Conservation (phyloP, 2,329 filamentous ascomycete genomes). For the Penicillium sp. region DNA sequence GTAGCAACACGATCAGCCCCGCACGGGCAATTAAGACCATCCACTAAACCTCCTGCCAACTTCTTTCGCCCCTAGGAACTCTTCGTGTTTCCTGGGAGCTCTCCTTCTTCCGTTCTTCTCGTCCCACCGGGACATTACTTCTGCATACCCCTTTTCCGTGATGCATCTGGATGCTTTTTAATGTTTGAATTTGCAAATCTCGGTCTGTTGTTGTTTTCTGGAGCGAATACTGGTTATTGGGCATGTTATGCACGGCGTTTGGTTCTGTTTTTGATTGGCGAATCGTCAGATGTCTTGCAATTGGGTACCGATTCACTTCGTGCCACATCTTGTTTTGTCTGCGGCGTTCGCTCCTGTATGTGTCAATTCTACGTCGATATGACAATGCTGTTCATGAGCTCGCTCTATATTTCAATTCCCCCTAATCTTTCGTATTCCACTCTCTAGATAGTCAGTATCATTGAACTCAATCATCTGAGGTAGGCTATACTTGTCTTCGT, state of each 20-base stretch:
- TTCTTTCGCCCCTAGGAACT: slow-evolving; percentile 7
- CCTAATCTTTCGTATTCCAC: not conserved
- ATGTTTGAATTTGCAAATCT: slow-evolving; percentile 13
- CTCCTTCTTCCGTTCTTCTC: slow-evolving; percentile 21
- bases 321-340: slow-evolving; percentile 12
- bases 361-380: slow-evolving; percentile 23
- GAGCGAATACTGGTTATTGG: slow-evolving; percentile 24
- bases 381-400: slow-evolving; percentile 18
- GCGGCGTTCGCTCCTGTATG: slow-evolving; percentile 9
- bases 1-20: slow-evolving; percentile 40
- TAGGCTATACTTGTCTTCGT: not conserved
- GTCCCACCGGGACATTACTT: slow-evolving; percentile 17
- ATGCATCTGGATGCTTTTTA: slow-evolving; percentile 22
- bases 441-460: too few relatives aligned
- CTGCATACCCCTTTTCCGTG: slow-evolving; percentile 23
- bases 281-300: slow-evolving; percentile 22
- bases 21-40: slow-evolving; percentile 26
- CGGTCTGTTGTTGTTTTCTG: slow-evolving; percentile 19
- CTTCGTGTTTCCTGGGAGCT: slow-evolving; percentile 10
- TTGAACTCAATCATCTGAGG: not conserved
- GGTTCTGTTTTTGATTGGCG: slow-evolving; percentile 19
- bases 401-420: not conserved
- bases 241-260: slow-evolving; percentile 29
- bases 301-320: slow-evolving; percentile 13
- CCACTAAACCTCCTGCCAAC: slow-evolving; percentile 14